Evolutionary conservation across 177 flowering plant genomes (phyloP).

Genomic region (Vitis hybrid): DNA sequence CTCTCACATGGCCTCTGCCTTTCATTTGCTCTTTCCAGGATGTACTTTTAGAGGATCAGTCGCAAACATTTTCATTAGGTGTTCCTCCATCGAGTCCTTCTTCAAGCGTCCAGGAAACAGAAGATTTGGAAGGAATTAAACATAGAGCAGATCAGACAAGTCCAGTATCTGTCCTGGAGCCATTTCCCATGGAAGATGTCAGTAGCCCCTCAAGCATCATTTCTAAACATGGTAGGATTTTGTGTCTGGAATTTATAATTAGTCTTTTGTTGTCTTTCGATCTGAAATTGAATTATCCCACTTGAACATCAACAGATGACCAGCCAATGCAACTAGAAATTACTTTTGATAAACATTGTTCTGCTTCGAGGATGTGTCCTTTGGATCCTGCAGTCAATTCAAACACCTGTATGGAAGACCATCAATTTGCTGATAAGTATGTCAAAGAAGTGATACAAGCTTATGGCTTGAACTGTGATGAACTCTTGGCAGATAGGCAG

Average conservation of each 20-base stretch:
- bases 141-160: constrained; percentile 21
- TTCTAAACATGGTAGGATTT: constrained; percentile 11
- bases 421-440: constrained; percentile 4
- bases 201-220: constrained; percentile 9
- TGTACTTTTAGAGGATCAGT: constrained; percentile 6
- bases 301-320: constrained; percentile 12
- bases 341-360: constrained; percentile 7
- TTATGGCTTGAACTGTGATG: constrained; percentile 17
- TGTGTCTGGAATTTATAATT: neutral
- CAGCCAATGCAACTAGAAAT: neutral
- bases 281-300: neutral
- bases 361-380: neutral
- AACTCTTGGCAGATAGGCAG: constrained; percentile 7
- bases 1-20: neutral
- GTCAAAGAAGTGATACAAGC: constrained; percentile 13
- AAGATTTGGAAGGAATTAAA: constrained; percentile 4
- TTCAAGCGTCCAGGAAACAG: constrained; percentile 1
- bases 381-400: constrained; percentile 4
- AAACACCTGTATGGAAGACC: neutral
- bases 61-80: constrained; percentile 4
- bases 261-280: neutral
- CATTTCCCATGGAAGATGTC: constrained; percentile 14
- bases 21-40: constrained; percentile 7
- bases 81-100: constrained; percentile 12
- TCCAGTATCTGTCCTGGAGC: constrained; percentile 27